Evolutionary conservation across 1,139 yeast species (phyloP), one percentile per base, ranked within the genome.

Genomic region (Saccharomyces hybrid): DNA sequence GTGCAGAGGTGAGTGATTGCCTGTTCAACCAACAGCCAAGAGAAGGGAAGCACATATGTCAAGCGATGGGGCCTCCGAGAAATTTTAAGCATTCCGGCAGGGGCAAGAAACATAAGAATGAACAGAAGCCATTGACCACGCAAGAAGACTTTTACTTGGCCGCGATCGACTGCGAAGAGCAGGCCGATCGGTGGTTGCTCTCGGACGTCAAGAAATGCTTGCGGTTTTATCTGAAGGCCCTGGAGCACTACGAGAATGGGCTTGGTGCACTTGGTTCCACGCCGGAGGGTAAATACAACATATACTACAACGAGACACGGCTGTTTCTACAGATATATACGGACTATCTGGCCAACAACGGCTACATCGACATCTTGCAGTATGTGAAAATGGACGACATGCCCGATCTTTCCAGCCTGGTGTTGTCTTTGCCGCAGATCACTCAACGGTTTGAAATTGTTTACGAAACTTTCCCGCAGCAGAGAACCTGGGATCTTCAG

Each of bases 111-210:
- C 52, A 52, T 7, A 51, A 49, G 14, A 42, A 42, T n/a, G 47
- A 34, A 2, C 53, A 58, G 49, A 52, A 56, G 51, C 50, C 44
- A 2, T 52, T 61, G 20, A 56, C 56, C 11, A 63, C 65, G 4
- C 69, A 63, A 50, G 65, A 65, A 41, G 72, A 69, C 52, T 69
- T 56, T 47, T 70, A 68, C 51, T 57, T 57, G 13, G 68, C 65
- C 50, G 73, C 67, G 5, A 63, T 64, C 2, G 60, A 61, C 4
- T 58, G 54, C 49, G 73, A 70, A 56, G 71, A 68, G 50, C 69
- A 68, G 49, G 73, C 69, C 20, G 72, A 69, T 49, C 61, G 73
- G 50, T 70, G 72, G 71, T 53, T 63, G 5, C 57, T 64, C 4
- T 68, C 71, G 2, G 73, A 70, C 52, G 56, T 69, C n/a, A 63